A percentile compares a stretch with the other conserved stretches of the same genome.
phyloP scores from a whole-genome alignment of 164 flowering plant genomes.

The Vitis rupestris region DNA sequence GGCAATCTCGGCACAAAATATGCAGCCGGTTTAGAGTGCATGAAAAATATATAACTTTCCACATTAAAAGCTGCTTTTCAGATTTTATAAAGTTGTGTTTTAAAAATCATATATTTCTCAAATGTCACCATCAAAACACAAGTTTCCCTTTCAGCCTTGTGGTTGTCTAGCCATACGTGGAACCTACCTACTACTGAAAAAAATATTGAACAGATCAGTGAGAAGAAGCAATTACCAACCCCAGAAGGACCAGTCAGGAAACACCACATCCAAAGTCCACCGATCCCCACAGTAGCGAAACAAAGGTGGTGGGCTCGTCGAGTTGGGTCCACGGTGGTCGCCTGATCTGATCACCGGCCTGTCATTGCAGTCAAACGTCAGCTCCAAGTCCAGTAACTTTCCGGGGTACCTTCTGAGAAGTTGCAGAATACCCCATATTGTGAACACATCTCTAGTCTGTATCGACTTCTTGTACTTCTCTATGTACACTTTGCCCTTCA shows the following conservation, averaged over 20 bases:
- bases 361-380: constrained; percentile 27
- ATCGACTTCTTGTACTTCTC: constrained; percentile 19
- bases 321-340: constrained; percentile 4
- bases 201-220: neutral
- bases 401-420: constrained; percentile 28
- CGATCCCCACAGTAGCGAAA: constrained; percentile 29
- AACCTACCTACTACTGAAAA: no score
- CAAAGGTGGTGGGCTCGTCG: constrained; percentile 23
- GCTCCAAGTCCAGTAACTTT: constrained; percentile 24
- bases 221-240: constrained; percentile 20
- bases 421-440: constrained; percentile 30
- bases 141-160: no score
- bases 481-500: constrained; percentile 16
- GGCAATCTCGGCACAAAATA: no score
- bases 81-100: no score
- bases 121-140: no score
- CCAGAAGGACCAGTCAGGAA: constrained; percentile 40
- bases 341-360: constrained; percentile 20
- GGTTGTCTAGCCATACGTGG: no score
- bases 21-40: no score
- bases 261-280: constrained; percentile 22
- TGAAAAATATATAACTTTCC: no score
- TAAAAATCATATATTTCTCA: neutral
- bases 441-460: constrained; percentile 26
- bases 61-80: no score